These are phyloP conservation scores for Colletotrichum sidae DNA, from an alignment of 2,329 filamentous ascomycete species.

Conservation along the genomic window DNA sequence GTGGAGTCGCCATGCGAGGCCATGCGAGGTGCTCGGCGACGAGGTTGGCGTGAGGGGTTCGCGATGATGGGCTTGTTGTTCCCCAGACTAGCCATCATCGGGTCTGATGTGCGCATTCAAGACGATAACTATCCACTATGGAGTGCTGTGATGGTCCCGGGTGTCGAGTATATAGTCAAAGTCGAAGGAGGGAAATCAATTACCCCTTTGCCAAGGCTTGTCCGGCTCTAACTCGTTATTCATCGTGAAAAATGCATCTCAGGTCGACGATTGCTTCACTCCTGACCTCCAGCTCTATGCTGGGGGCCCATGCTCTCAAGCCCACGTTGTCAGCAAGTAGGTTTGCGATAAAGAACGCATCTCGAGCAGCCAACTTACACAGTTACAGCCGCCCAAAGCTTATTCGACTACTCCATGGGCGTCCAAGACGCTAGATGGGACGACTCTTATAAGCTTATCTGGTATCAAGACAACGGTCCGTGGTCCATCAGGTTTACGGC, in stretches of 20 bases:
- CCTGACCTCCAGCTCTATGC: slow-evolving; percentile 25
- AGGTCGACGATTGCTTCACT: slow-evolving; percentile 11
- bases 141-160: too few species aligned
- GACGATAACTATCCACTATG: too few species aligned
- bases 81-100: neutral
- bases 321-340: slow-evolving; percentile 22
- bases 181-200: too few species aligned
- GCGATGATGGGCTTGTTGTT: neutral
- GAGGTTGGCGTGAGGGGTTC: slow-evolving; percentile 22
- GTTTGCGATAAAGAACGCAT: neutral
- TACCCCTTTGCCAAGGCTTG: too few species aligned
- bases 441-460: slow-evolving; percentile 54
- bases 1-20: neutral
- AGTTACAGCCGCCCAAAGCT: slow-evolving; percentile 46
- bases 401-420: slow-evolving; percentile 54
- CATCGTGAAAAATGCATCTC: slow-evolving; percentile 10
- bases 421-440: slow-evolving; percentile 54
- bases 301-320: slow-evolving; percentile 22
- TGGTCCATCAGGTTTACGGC: slow-evolving; percentile 57
- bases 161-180: too few species aligned
- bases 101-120: too few species aligned
- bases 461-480: slow-evolving; percentile 54
- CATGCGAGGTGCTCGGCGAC: neutral
- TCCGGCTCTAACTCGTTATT: neutral
- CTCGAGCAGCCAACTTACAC: neutral